Base-by-base conservation (phyloP, 805 yeast genomes). In the Ogataea trehalophila region DNA sequence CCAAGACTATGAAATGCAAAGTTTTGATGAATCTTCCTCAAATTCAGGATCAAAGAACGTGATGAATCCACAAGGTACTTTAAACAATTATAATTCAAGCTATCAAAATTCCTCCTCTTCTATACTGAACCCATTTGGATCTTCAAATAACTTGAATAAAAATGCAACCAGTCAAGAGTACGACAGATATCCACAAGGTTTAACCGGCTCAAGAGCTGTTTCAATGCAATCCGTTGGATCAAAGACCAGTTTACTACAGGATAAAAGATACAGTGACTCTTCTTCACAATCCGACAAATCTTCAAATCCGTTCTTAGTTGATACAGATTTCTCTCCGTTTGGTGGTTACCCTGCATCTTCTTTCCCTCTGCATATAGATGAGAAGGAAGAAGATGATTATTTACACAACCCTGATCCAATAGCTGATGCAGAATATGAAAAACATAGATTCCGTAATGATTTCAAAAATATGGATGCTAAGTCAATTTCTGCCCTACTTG, bases 271-370 rank as follows among this genome's bases (percentile, higher is more conserved):
- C 22, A 54, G 51, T 33, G 45, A 53, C 13, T 48, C 57, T 6
- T 56, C 62, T 13, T 50, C 52, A 41, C 50, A 48, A 7, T 52
- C 58, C 35, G 60, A 55, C 26, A 53, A 56, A 34, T 57, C 62
- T 1, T 58, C 62, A 17, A 59, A 63, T 41, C 79, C 79, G 14
- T 74, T 74, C 54, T 50, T 75, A 42, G 73, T 71, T 37, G 82
- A 75, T 58, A 76, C 82, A 20, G 94, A 85, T 59, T 82, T 83
- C 55, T 80, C 87, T 42, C 99, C 98, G 3, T 92, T 92, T 69
- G 99, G 98, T 44, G 98, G 98, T 15, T 92, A 87, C 66, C 98
- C 99, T 0, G 95, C 96, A 8, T 75, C 90, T 16, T 82, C 89
- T 5, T 92, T 92, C 70, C 99, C 99, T 1, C 71, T 92, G 48